Conservation (phyloP, 768 basidiomycete genomes). For the Holtermannia corniformis region DNA sequence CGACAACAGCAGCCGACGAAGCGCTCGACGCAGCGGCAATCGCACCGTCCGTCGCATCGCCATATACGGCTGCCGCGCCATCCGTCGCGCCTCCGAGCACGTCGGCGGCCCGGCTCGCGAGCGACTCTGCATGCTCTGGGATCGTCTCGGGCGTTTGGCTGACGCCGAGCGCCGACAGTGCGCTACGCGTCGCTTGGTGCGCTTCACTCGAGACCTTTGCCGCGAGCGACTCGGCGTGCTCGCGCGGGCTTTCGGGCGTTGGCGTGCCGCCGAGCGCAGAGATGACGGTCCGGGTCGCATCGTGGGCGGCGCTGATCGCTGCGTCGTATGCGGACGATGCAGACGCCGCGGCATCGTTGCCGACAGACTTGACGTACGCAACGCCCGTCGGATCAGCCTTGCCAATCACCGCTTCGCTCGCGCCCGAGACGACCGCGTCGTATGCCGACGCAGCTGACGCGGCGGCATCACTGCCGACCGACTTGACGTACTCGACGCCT, state of each 20-base stretch:
- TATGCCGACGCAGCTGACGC: constrained; percentile 11
- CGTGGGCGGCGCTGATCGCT: constrained; percentile 17
- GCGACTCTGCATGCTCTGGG: constrained; percentile 21
- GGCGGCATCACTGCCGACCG: neutral
- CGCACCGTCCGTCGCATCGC: constrained; percentile 8
- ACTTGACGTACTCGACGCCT: constrained; percentile 13
- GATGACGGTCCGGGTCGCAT: constrained; percentile 24
- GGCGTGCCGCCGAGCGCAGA: constrained; percentile 27
- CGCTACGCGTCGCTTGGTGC: constrained; percentile 26
- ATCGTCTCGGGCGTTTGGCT: constrained; percentile 27
- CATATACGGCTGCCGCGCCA: constrained; percentile 14
- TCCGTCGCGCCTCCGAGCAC: too few species aligned
- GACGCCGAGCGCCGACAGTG: constrained; percentile 18
- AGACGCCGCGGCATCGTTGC: constrained; percentile 3
- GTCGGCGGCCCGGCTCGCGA: constrained; percentile 11
- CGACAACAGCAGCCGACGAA: constrained; percentile 12
- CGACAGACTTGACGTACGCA: constrained; percentile 7
- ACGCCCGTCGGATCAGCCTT: neutral
- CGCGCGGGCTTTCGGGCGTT: constrained; percentile 18
- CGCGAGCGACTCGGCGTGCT: constrained; percentile 16
- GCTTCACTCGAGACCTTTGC: constrained; percentile 11
- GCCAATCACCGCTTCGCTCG: neutral
- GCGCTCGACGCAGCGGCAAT: too few species aligned
- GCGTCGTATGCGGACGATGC: constrained; percentile 11
- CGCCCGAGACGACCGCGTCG: constrained; percentile 1